These are phyloP conservation scores for Rhizophora apiculata DNA, from an alignment of 345 rosid genomes.

Conservation along the genomic window DNA sequence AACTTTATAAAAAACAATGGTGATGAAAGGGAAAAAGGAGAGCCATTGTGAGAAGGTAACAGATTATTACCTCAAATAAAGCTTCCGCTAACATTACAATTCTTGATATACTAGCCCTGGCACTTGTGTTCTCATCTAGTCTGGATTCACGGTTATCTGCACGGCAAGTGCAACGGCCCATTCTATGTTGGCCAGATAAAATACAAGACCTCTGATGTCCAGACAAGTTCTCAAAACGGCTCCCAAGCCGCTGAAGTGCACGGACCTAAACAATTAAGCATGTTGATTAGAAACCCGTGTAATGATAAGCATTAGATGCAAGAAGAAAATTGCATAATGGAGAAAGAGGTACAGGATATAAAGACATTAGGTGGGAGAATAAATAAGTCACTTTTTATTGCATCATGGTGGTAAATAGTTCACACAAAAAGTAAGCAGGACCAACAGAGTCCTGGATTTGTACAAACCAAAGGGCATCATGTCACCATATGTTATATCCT, in stretches of 20 bases:
- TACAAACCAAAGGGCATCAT: neutral
- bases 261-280: slow-evolving; percentile 53
- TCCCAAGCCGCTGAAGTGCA: slow-evolving; percentile 91
- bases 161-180: slow-evolving; percentile 79
- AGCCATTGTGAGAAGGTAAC: neutral
- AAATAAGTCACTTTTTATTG: neutral
- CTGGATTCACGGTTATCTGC: slow-evolving; percentile 46
- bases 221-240: slow-evolving; percentile 83
- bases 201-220: slow-evolving; percentile 88
- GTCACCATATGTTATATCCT: slow-evolving; percentile 4
- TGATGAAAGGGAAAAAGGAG: neutral
- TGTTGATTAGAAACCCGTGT: slow-evolving; percentile 6
- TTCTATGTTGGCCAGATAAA: slow-evolving; percentile 80
- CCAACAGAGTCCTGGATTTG: slow-evolving; percentile 1
- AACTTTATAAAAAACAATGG: slow-evolving; percentile 29
- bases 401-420: slow-evolving; percentile 6
- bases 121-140: slow-evolving; percentile 59
- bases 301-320: neutral
- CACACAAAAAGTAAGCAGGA: slow-evolving; percentile 3
- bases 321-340: neutral
- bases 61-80: slow-evolving; percentile 70
- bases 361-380: neutral
- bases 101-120: slow-evolving; percentile 96
- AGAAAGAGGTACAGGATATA: neutral
- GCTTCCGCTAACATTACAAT: slow-evolving; percentile 98